Evolutionary conservation across 202 grass and related monocot species (phyloP).

Genomic region (Hordeum pubiflorum): DNA sequence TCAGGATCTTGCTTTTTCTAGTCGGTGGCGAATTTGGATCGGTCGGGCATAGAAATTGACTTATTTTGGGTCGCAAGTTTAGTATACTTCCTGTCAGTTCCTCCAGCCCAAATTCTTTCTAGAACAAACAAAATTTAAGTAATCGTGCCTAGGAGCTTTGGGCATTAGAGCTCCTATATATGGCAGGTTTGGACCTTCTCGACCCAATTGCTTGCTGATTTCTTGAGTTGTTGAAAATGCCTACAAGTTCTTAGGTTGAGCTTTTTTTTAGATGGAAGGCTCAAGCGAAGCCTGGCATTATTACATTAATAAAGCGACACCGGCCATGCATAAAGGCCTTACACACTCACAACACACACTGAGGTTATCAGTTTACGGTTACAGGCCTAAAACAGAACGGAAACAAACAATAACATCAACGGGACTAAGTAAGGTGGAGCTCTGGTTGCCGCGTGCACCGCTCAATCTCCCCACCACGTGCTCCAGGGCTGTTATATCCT

Average conservation of each 20-base stretch:
- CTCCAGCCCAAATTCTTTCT: not conserved
- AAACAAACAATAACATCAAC: not conserved
- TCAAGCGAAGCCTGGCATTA: not conserved
- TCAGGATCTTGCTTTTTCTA: not conserved
- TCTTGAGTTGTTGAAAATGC: not conserved
- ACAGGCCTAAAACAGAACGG: not conserved
- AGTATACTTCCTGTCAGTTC: not conserved
- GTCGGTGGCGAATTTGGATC: not conserved
- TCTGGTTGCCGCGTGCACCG: not conserved
- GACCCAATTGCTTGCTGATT: not conserved
- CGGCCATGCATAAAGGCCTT: not conserved
- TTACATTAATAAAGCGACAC: too few species aligned
- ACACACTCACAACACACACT: not conserved
- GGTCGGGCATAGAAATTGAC: not conserved
- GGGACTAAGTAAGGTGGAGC: not conserved
- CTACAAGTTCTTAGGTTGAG: not conserved
- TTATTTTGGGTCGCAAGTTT: too few species aligned
- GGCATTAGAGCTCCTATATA: not conserved
- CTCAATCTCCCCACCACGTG: too few species aligned
- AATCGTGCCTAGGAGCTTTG: not conserved
- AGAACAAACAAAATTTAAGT: not conserved
- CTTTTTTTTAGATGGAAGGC: not conserved
- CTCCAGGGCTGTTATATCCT: too few species aligned
- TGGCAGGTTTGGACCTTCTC: not conserved
- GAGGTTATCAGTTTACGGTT: not conserved